Conservation (phyloP, 2,329 filamentous ascomycete species). For the Cladophialophora immunda region DNA sequence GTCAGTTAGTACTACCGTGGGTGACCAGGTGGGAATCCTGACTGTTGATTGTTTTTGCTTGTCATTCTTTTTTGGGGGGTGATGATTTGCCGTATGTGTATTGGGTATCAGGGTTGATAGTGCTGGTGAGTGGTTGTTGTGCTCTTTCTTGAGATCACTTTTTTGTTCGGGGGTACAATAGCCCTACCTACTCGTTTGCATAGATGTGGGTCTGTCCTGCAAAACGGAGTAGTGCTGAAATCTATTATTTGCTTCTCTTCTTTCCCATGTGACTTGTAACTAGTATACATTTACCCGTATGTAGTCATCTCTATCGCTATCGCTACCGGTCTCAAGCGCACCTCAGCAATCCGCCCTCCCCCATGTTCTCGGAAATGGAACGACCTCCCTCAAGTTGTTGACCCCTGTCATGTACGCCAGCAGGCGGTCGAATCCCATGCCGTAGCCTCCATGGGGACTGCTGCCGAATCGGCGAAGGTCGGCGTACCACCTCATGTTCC, state of each 20-base stretch:
- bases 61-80: too few relatives aligned
- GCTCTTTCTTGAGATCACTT: too few relatives aligned
- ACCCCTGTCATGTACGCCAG: constrained; percentile 84
- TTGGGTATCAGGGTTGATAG: too few relatives aligned
- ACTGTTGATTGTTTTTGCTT: too few relatives aligned
- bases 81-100: too few relatives aligned
- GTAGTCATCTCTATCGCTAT: too few relatives aligned
- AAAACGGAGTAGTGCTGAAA: neutral
- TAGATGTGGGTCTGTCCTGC: neutral
- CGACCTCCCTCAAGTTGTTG: constrained; percentile 82
- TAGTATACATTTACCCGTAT: neutral
- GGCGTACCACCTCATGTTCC: constrained; percentile 81
- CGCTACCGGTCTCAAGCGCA: neutral
- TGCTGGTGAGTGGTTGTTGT: too few relatives aligned
- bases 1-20: too few relatives aligned
- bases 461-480: constrained; percentile 91
- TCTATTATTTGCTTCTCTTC: neutral
- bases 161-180: too few relatives aligned
- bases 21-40: too few relatives aligned
- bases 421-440: constrained; percentile 86
- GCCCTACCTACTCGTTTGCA: too few relatives aligned
- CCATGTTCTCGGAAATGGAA: constrained; percentile 79
- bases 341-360: constrained; percentile 61
- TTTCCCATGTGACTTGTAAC: neutral
- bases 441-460: constrained; percentile 89